Evolutionary conservation across 352 stramenopile species (phyloP).

Genomic region (Phytophthora vignae): DNA sequence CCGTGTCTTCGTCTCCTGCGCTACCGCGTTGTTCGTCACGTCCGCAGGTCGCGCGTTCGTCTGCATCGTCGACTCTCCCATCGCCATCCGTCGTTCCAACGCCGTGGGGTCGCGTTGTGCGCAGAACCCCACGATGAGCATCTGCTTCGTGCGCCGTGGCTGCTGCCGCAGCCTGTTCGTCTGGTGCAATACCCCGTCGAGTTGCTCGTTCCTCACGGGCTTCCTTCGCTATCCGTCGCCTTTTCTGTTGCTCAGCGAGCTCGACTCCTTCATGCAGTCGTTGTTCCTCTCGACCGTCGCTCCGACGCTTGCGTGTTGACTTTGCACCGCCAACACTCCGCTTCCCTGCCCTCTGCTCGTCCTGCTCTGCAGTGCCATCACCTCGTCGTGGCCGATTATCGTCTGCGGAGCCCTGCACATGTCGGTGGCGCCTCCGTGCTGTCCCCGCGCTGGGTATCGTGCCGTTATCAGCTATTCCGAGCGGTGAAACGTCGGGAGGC

Average conservation of each 20-base stretch:
- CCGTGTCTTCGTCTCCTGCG: not conserved
- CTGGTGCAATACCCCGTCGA: not conserved
- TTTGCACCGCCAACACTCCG: not conserved
- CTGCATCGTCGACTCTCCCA: no score
- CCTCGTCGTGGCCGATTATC: no score
- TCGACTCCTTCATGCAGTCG: not conserved
- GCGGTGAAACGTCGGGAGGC: no score
- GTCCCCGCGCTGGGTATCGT: no score
- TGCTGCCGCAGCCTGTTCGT: not conserved
- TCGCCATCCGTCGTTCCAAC: not conserved
- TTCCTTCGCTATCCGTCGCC: not conserved
- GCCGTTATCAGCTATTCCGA: no score
- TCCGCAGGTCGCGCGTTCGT: no score
- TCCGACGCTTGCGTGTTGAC: not conserved
- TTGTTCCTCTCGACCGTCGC: not conserved
- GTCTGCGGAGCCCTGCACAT: no score
- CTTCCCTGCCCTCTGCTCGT: no score
- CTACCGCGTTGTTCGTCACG: no score
- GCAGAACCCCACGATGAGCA: not conserved
- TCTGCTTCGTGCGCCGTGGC: not conserved
- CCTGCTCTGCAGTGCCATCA: no score
- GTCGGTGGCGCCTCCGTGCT: no score
- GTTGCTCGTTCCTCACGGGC: not conserved
- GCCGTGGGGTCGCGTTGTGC: not conserved
- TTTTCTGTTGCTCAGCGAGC: not conserved